These are phyloP conservation scores for Micractinium conductrix DNA, from an alignment of 139 green algal genomes.

Conservation along the genomic window DNA sequence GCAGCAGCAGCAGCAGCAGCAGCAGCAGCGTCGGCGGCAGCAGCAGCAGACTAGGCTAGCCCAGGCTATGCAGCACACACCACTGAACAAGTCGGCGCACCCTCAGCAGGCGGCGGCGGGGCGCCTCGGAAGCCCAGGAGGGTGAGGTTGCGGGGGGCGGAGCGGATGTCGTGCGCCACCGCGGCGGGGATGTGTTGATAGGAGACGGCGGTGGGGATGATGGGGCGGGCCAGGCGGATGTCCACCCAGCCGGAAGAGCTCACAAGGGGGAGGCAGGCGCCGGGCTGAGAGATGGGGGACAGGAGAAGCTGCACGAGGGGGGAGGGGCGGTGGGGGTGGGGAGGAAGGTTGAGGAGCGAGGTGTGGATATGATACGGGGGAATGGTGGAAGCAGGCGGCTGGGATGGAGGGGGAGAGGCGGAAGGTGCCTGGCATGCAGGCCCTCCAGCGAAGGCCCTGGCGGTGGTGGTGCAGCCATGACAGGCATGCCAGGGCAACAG, in stretches of 20 bases:
- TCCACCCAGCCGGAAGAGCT: slow-evolving; percentile 42
- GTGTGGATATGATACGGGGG: no score
- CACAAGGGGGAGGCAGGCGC: slow-evolving; percentile 47
- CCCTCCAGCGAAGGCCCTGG: no score
- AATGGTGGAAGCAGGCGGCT: no score
- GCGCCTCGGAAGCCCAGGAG: slow-evolving; percentile 4
- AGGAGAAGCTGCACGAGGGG: slow-evolving; percentile 40
- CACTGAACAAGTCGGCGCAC: no score
- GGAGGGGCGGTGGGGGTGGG: no score
- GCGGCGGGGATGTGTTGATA: slow-evolving; percentile 43
- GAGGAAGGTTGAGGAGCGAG: neutral
- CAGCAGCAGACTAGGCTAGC: no score
- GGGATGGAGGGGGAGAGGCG: no score
- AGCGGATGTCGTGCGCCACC: slow-evolving; percentile 41
- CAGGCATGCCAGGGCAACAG: no score
- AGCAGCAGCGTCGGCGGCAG: neutral
- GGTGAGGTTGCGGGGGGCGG: slow-evolving; percentile 27
- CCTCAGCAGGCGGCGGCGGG: neutral
- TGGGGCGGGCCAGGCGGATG: slow-evolving; percentile 34
- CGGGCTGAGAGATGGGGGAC: slow-evolving; percentile 22
- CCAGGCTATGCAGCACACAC: no score
- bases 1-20: no score
- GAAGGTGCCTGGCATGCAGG: no score
- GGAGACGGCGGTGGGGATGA: slow-evolving; percentile 41
- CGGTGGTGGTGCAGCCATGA: no score